These are phyloP conservation scores for Arctium lappa DNA, from an alignment of 129 eudicot species.

Conservation along the genomic window DNA sequence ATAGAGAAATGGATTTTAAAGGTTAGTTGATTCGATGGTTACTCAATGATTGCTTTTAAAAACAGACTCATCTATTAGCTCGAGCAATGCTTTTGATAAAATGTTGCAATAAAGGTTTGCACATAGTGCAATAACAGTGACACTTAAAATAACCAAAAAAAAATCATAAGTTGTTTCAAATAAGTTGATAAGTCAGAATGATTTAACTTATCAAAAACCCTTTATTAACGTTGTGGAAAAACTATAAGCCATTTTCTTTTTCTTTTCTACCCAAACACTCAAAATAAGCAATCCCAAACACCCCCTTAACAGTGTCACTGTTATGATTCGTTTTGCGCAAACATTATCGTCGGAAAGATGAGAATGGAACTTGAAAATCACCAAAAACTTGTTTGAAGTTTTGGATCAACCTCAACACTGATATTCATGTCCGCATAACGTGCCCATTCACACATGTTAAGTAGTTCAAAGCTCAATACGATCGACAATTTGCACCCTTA, in stretches of 20 bases:
- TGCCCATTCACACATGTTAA: background rate
- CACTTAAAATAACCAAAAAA: background rate
- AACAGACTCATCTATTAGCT: background rate
- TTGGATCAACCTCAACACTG: no score
- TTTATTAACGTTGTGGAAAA: no score
- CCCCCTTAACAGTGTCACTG: no score
- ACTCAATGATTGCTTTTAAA: background rate
- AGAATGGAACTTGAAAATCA: background rate
- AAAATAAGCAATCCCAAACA: no score
- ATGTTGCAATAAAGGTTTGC: background rate
- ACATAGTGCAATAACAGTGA: background rate
- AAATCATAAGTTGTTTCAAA: background rate
- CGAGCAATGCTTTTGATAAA: background rate
- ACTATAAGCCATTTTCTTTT: no score
- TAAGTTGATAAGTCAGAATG: no score
- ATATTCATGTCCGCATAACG: background rate
- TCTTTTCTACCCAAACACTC: no score
- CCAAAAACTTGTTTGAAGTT: background rate
- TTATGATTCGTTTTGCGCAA: background rate
- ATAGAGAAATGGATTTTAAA: background rate
- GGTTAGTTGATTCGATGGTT: background rate
- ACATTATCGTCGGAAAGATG: background rate
- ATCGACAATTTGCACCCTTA: background rate
- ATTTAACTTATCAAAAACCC: no score
- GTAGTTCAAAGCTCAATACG: background rate